phyloP scores from a whole-genome alignment of 345 rosid genomes.

The Salix viminalis region DNA sequence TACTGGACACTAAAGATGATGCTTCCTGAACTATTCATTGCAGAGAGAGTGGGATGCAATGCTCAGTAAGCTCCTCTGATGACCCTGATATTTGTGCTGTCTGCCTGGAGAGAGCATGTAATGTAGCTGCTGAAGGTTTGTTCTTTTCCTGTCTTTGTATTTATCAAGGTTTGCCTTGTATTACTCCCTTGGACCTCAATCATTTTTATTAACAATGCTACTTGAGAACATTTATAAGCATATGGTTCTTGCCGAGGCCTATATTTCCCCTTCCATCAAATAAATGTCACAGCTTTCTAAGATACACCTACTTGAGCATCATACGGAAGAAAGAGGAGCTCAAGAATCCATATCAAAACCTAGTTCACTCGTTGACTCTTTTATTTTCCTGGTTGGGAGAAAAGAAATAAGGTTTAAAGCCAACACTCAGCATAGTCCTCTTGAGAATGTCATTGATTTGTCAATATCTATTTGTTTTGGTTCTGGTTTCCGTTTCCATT shows the following conservation, averaged over 20 bases:
- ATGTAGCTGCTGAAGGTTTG: slow-evolving; percentile 91
- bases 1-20: background rate
- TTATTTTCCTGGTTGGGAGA: background rate
- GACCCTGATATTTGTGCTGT: slow-evolving; percentile 89
- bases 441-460: background rate
- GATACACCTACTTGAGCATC: background rate
- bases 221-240: background rate
- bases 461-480: background rate
- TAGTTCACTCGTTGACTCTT: too few relatives aligned
- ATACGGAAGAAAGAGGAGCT: too few relatives aligned
- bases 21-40: slow-evolving; percentile 8
- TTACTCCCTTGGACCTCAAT: background rate
- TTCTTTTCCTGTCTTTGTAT: slow-evolving; percentile 7
- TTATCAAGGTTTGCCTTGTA: background rate
- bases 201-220: background rate
- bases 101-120: slow-evolving; percentile 85
- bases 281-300: background rate
- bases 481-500: background rate
- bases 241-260: background rate
- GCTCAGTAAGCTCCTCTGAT: slow-evolving; percentile 47
- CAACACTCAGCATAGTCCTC: background rate
- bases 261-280: background rate
- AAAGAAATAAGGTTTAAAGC: background rate
- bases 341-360: too few relatives aligned
- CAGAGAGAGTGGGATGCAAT: slow-evolving; percentile 83